phyloP scores from a whole-genome alignment of 2,329 filamentous ascomycete genomes.

The Arthrobotrys conoides region DNA sequence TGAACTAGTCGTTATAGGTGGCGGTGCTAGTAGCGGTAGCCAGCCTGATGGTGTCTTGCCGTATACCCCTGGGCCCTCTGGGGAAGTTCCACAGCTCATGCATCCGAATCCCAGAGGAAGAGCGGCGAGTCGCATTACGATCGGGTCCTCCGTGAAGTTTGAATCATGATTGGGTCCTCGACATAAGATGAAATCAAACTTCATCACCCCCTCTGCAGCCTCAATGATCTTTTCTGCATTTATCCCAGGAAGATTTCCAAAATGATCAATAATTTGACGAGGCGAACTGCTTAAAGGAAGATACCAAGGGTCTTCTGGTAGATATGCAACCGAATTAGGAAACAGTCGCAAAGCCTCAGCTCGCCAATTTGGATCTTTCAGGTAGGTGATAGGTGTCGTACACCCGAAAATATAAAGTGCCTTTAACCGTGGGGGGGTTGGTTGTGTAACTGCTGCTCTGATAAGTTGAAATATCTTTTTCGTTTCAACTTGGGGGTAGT shows the following conservation, averaged over 20 bases:
- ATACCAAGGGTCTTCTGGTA: slow-evolving; percentile 38
- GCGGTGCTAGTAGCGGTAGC: slow-evolving; percentile 33
- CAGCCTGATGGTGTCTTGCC: slow-evolving; percentile 25
- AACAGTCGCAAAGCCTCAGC: not conserved
- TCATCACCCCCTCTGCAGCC: slow-evolving; percentile 19
- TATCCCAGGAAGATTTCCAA: not conserved
- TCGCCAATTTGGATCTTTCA: not conserved
- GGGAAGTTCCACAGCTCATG: slow-evolving; percentile 48
- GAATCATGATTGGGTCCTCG: slow-evolving; percentile 30
- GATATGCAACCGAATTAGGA: not conserved
- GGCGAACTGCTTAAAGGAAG: not conserved
- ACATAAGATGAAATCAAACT: slow-evolving; percentile 39
- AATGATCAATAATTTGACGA: not conserved
- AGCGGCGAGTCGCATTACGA: not conserved
- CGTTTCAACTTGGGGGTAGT: not conserved
- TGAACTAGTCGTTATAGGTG: slow-evolving; percentile 11
- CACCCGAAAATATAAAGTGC: slow-evolving; percentile 39
- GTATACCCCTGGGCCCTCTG: slow-evolving; percentile 42
- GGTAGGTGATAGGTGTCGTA: not conserved
- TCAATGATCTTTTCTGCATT: slow-evolving; percentile 8
- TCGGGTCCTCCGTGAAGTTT: not conserved
- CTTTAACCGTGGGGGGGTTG: slow-evolving; percentile 19
- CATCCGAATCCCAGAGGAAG: slow-evolving; percentile 29
- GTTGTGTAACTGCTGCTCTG: not conserved
- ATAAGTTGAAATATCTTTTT: slow-evolving; percentile 12